A percentile compares a stretch with the other conserved stretches of the same genome.
Conservation (phyloP, 352 stramenopile species). For the Nannochloropsis limnetica region DNA sequence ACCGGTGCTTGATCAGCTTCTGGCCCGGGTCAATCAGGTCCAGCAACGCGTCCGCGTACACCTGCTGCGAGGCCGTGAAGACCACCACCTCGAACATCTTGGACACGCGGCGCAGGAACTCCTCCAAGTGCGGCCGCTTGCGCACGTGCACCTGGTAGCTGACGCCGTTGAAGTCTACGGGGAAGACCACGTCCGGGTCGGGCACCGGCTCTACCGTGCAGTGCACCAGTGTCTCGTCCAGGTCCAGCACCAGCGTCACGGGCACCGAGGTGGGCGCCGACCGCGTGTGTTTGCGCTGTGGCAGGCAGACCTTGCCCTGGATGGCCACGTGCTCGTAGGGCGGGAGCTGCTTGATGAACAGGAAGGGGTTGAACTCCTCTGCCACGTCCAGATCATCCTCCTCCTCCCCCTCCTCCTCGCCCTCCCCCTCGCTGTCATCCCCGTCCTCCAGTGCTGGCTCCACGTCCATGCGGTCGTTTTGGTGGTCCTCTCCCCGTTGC, state of each 20-base stretch:
- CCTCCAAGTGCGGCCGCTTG: conserved; percentile 83
- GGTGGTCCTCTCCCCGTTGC: conserved; percentile 33
- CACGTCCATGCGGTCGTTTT: background rate
- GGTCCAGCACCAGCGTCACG: conserved; percentile 82
- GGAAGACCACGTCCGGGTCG: conserved; percentile 87
- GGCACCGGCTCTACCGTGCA: conserved; percentile 88
- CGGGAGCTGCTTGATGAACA: conserved; percentile 63
- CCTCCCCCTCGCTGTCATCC: conserved; percentile 33
- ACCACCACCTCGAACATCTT: conserved; percentile 97
- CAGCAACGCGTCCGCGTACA: conserved; percentile 88
- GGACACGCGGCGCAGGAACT: conserved; percentile 81
- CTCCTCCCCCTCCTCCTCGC: conserved; percentile 43
- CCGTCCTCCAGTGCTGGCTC: conserved; percentile 21
- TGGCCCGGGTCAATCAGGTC: conserved; percentile 86
- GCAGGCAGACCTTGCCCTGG: conserved; percentile 44
- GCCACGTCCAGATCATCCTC: conserved; percentile 55
- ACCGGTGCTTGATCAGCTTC: conserved; percentile 66
- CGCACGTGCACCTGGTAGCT: conserved; percentile 87
- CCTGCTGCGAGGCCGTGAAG: conserved; percentile 88
- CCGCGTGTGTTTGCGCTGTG: conserved; percentile 33
- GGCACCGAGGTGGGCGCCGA: background rate
- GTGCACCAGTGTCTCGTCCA: conserved; percentile 98
- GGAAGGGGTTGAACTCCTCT: conserved; percentile 71
- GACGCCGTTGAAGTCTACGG: conserved; percentile 83
- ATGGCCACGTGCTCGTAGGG: conserved; percentile 42